A percentile compares a stretch with the other conserved stretches of the same genome.
phyloP scores from a whole-genome alignment of 2,329 filamentous ascomycete species.

The Exophiala alcalophila region DNA sequence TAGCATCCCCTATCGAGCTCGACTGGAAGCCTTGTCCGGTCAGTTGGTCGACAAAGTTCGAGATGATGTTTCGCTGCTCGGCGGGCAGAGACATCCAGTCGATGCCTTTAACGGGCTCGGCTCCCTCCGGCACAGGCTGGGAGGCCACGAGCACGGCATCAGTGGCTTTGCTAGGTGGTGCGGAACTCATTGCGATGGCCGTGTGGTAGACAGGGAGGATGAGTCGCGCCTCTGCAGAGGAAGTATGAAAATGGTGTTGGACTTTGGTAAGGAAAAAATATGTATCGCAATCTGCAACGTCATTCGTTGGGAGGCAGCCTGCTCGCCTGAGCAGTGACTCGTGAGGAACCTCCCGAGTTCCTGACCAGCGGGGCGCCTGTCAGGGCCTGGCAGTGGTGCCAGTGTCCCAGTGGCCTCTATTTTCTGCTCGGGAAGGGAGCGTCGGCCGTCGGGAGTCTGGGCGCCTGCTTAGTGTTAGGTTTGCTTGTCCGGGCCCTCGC shows the following conservation, averaged over 20 bases:
- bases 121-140: slow-evolving; percentile 71
- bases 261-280: too few relatives aligned
- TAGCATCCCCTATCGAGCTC: slow-evolving; percentile 77
- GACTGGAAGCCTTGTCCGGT: slow-evolving; percentile 82
- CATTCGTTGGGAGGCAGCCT: too few relatives aligned
- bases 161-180: slow-evolving; percentile 61
- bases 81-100: slow-evolving; percentile 83
- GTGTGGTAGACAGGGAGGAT: not conserved
- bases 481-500: too few relatives aligned
- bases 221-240: not conserved
- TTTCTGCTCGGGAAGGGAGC: too few relatives aligned
- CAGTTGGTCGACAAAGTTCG: slow-evolving; percentile 80
- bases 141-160: slow-evolving; percentile 84
- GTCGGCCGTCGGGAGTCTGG: too few relatives aligned
- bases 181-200: slow-evolving; percentile 31
- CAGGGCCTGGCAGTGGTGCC: too few relatives aligned
- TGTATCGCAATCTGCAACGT: not conserved
- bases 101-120: slow-evolving; percentile 81
- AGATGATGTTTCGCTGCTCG: slow-evolving; percentile 72
- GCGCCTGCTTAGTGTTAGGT: too few relatives aligned
- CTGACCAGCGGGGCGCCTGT: too few relatives aligned
- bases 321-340: too few relatives aligned
- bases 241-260: not conserved
- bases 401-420: too few relatives aligned
- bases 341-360: too few relatives aligned